Evolutionary conservation across 2,329 filamentous ascomycete species (phyloP), one percentile per base, ranked within the genome.

Genomic region (Rhynchosporium agropyri): DNA sequence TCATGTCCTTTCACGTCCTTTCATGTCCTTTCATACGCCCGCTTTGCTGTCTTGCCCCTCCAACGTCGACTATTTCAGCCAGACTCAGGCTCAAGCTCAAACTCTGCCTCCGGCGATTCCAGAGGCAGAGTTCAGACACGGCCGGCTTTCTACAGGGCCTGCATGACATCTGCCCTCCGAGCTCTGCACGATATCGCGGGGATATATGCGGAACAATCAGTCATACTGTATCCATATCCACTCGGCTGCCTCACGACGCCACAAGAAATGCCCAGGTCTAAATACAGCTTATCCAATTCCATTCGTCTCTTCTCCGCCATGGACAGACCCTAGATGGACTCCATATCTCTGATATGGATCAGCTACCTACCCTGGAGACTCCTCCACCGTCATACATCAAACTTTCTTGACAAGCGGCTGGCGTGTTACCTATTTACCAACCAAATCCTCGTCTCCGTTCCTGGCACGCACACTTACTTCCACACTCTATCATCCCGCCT

Each of bases 31-130:
- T 10, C 9, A 5, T 29, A 31, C 36, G 48, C 48, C 12, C 48
- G 48, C 20, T 49, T 31, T 29, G 29, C 28, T 31, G 48, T 50
- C 45, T 26, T 48, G 45, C 45, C 20, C 20, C 20, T 20, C 1
- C 20, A 20, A 20, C 20, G 20, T 20, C 20, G 20, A 20, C 20
- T 20, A 20, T 20, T 20, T 20, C 20, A 20, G 20, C 1, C 20
- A 20, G 20, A 20, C 20, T 20, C 55, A 65, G 56, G 42, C 60
- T 53, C 28, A 58, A 57, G 58, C 56, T 43, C 38, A 55, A 42
- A 55, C 61, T 58, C 42, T 49, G 28, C 20, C 48, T 51, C 63
- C 66, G 70, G 68, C 64, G 62, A 71, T 63, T 69, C 68, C 67
- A 67, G 64, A 59, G 63, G 63, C 66, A 68, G 54, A 61, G 63